phyloP scores from a whole-genome alignment of 768 basidiomycete species.

The Auriscalpium microsporum region DNA sequence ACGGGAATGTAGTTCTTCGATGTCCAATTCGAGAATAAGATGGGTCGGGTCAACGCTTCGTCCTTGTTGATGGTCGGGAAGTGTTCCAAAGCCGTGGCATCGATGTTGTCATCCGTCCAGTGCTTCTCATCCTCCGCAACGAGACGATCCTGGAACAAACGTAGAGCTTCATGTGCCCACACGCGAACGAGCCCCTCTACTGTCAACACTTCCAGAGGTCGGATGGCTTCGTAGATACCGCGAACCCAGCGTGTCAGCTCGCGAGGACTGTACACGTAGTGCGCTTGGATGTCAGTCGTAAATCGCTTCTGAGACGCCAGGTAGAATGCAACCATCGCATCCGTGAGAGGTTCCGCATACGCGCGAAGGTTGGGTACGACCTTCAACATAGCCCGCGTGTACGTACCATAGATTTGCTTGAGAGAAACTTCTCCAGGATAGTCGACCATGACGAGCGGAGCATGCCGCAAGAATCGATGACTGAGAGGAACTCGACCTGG shows the following conservation, averaged over 20 bases:
- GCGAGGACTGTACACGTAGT: slow-evolving; percentile 98
- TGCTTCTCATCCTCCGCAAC: slow-evolving; percentile 85
- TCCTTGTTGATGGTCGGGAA: slow-evolving; percentile 89
- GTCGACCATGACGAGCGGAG: slow-evolving; percentile 97
- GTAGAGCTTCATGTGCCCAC: slow-evolving; percentile 96
- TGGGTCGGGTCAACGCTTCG: slow-evolving; percentile 82
- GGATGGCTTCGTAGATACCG: slow-evolving; percentile 95
- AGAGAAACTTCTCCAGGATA: slow-evolving; percentile 96
- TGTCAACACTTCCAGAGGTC: slow-evolving; percentile 85
- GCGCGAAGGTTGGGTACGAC: slow-evolving; percentile 89
- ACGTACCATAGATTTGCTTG: slow-evolving; percentile 98
- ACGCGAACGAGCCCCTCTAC: slow-evolving; percentile 93
- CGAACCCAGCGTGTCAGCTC: slow-evolving; percentile 97
- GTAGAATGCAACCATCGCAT: slow-evolving; percentile 96
- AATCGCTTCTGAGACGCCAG: slow-evolving; percentile 89
- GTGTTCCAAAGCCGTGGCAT: slow-evolving; percentile 72
- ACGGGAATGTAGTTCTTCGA: slow-evolving; percentile 95
- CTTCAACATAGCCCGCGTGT: slow-evolving; percentile 92
- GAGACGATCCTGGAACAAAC: slow-evolving; percentile 95
- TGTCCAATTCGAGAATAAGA: slow-evolving; percentile 99
- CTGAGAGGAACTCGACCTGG: slow-evolving; percentile 98
- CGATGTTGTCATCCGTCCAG: slow-evolving; percentile 95
- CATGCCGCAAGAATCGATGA: slow-evolving; percentile 95
- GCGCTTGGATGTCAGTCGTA: slow-evolving; percentile 94
- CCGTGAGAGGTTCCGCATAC: slow-evolving; percentile 89